Evolutionary conservation across 176 grass and related monocot species (phyloP), one percentile per base, ranked within the genome.

Genomic region (Thinopyrum elongatum): DNA sequence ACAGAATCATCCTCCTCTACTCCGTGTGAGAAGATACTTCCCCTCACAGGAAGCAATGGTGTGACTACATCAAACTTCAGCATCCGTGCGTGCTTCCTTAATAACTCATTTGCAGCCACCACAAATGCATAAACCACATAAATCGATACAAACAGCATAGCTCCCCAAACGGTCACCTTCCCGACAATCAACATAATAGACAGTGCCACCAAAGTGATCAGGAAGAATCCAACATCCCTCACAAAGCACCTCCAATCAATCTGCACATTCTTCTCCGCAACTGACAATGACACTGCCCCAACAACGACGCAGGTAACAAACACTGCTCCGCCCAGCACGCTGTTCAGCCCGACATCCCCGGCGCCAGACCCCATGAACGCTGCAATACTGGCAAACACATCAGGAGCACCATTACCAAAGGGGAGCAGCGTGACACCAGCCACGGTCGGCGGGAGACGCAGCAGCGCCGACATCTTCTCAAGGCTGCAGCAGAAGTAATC

Each of bases 401-500:
- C 97, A 36, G 97, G 94, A 16, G 97, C 97, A 33, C 97, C 97
- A 74, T 99, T 99, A 74, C 97, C 97, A 63, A 99, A 91, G 11
- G 97, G 97, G 31, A 99, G 93, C 66, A 99, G 72, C 0, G 97
- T 94, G 8, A 99, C 97, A 8, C 97, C 97, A 3, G 97, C 94
- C 70, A 99, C 90, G 0, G 97, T 99, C 0, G 97, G 94, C 8
- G 97, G 97, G 25, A 99, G 87, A 57, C 88, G 73, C 53, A 99
- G 85, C 76, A 99, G 90, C 0, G 69, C 92, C 0, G 97, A 96
- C 71, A 99, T 95, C 92, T 99, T 99, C 89, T 99, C 97, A 0
- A 99, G 84, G 78, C 94, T 99, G 86, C 94, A 99, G 81, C 97
- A 99, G 87, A 99, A 99, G 86, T 94, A 99, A 73, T 99, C 97